Evolutionary conservation across 352 stramenopile genomes (phyloP).

Genomic region (Phytopythium vexans): DNA sequence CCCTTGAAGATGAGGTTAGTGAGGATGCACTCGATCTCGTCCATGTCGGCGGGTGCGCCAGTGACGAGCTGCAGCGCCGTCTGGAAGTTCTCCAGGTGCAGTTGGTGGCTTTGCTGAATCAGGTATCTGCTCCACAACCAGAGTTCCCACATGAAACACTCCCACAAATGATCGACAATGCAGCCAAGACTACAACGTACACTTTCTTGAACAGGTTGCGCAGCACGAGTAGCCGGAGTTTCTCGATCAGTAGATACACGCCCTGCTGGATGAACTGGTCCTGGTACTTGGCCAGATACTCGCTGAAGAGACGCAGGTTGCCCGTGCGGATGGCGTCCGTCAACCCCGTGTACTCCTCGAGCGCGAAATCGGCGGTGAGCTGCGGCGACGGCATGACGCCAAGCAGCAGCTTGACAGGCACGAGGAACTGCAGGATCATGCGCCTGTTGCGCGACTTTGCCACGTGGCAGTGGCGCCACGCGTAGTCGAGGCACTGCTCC

Average conservation of each 20-base stretch:
- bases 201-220: conserved; percentile 96
- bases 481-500: conserved; percentile 92
- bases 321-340: conserved; percentile 89
- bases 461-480: conserved; percentile 91
- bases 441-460: conserved; percentile 88
- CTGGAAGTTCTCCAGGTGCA: conserved; percentile 90
- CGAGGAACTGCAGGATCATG: conserved; percentile 94
- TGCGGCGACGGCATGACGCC: conserved; percentile 89
- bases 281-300: conserved; percentile 90
- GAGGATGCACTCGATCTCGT: conserved; percentile 96
- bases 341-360: conserved; percentile 85
- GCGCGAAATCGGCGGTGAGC: conserved; percentile 89
- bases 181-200: conserved; percentile 39
- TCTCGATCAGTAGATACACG: conserved; percentile 96
- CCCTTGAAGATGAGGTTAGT: conserved; percentile 97
- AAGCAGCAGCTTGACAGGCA: conserved; percentile 93
- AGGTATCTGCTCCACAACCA: conserved; percentile 58
- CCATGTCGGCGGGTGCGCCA: conserved; percentile 88
- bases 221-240: conserved; percentile 93
- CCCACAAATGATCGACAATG: not conserved
- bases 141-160: conserved; percentile 3
- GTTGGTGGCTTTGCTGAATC: conserved; percentile 85
- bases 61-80: conserved; percentile 83
- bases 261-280: conserved; percentile 89
- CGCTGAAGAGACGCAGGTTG: conserved; percentile 92